Base-by-base conservation (phyloP, 2,329 filamentous ascomycete species). In the Alternaria burnsii region DNA sequence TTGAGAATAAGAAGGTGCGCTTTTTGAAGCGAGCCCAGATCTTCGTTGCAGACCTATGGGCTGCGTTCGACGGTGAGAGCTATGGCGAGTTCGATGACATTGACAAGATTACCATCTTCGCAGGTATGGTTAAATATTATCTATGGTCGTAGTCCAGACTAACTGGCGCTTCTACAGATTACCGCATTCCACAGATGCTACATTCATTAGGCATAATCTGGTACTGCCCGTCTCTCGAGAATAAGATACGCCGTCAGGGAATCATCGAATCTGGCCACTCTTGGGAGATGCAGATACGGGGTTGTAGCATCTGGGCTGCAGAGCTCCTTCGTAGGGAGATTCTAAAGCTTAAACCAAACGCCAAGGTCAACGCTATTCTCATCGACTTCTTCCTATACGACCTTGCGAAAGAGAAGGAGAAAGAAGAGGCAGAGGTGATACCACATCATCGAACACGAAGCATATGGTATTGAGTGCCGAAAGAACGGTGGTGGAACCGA, bases 311-410 rank as follows among this genome's bases (percentile, higher is more conserved):
- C 68, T 98, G 94, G 94, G 95, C 92, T 62, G 91, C 98, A 1
- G 95, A 99, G 78, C 82, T 97, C 65, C 90, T 99, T 65, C 85
- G 89, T 54, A 86, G 90, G 34, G 92, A 97, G 76, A 98, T 99
- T 52, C 73, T 89, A 58, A 86, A 84, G 46, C 79, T 87, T 14
- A 88, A 97, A 71, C 91, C 93, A 1, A 88, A 90, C 10, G 85
- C 89, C 1, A 80, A 82, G 16, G 78, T 90, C 64, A 99, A 99
- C 76, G 94, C 95, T 26, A 92, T 98, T 40, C 79, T 99, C 70
- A 95, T 99, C 65, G 95, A 99, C 79, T 99, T 98, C 80, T 97
- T 97, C 78, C 82, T 99, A 56, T 99, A 99, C 76, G 95, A 99
- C 80, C 88, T 91, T 18, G 93, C 95, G 81, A 99, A 98, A 78